Conservation (phyloP, 2,329 filamentous ascomycete genomes). For the Colletotrichum sp. region DNA sequence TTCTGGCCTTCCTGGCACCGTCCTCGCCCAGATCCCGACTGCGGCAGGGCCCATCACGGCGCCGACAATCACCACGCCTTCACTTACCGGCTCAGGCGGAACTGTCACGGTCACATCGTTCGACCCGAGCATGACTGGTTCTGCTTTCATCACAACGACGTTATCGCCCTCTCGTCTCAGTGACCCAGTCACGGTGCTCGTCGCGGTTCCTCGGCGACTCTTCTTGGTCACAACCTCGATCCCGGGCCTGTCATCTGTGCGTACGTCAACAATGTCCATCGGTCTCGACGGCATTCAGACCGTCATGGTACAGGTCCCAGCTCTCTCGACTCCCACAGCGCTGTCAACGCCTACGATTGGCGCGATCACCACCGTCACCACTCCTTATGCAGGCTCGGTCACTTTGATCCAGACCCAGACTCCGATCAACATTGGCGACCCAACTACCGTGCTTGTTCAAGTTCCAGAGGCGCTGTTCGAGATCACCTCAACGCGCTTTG, state of each 20-base stretch:
- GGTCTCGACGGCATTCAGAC: conserved; percentile 6
- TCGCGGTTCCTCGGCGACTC: background rate
- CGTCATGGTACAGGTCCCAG: background rate
- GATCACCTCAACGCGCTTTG: conserved; percentile 1
- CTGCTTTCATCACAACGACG: background rate
- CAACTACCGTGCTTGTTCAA: conserved; percentile 5
- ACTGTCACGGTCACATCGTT: background rate
- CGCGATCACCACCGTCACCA: background rate
- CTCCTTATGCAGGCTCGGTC: background rate
- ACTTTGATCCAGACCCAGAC: background rate
- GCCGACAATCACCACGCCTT: background rate
- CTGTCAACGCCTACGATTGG: background rate
- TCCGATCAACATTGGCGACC: background rate
- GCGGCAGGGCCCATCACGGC: background rate
- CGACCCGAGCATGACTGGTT: background rate
- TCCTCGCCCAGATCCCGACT: conserved; percentile 7
- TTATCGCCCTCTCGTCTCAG: background rate
- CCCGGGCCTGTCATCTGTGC: background rate
- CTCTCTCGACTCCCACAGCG: background rate
- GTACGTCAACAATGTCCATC: background rate
- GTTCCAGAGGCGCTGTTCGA: background rate
- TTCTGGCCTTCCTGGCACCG: conserved; percentile 8
- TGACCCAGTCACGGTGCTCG: background rate
- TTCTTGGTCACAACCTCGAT: background rate
- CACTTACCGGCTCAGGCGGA: background rate